Evolutionary conservation across 371 early-diverging fungal species (phyloP), one percentile per base, ranked within the genome.

Genomic region (Haplosporangium sp.): DNA sequence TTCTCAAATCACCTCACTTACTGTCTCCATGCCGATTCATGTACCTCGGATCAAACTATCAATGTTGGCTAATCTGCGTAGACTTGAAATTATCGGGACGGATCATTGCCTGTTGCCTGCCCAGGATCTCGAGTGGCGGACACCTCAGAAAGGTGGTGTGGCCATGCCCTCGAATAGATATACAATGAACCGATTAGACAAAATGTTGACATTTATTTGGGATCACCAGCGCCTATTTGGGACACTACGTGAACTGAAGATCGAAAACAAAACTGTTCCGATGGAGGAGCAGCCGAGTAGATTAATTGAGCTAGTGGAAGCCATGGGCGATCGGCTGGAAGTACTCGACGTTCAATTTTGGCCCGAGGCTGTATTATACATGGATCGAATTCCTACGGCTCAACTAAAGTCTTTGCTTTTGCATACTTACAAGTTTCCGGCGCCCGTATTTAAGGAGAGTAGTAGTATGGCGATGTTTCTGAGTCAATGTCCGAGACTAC

Each of bases 181-280:
- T 17, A 15, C 38, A 13, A 67, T 69, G 52, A 64, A 74, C 3
- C 38, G 69, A 17, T 65, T 81, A 9, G 82, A 81, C 56, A 67
- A 53, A 53, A 67, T 72, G 69, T 37, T 81, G 19, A 71, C 59
- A n/a, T 75, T 81, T 63, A 69, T 81, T 11, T 65, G 71, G 67
- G 82, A 81, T 44, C 82, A 81, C n/a, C 75, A 75, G 48, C 69
- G 69, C 2, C 34, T 66, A 19, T 69, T 67, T 42, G 76, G 76
- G 34, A 81, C 76, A 13, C 61, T 81, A n/a, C 72, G 72, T 3
- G 76, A 81, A 59, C 69, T 81, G 1, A 71, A 72, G 67, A 81
- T 81, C n/a, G 82, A 72, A 19, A 44, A 71, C 50, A 72, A 66
- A 27, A 44, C 52, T 2, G 69, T 68, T 0, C 10, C 35, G 20